phyloP scores from a whole-genome alignment of 2,329 filamentous ascomycete species.

The Clonostachys rhizophaga region DNA sequence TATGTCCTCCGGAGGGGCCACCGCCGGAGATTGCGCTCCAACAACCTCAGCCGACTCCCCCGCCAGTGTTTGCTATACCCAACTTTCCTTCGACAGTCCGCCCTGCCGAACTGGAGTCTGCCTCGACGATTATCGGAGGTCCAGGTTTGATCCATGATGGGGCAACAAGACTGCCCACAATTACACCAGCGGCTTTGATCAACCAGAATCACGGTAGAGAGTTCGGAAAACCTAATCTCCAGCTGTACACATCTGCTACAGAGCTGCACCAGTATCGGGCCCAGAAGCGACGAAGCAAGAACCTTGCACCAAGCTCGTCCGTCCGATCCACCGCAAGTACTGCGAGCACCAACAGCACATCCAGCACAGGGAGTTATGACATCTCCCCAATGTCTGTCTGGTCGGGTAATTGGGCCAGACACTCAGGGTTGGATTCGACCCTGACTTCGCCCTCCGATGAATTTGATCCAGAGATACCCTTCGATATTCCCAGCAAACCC shows the following conservation, averaged over 20 bases:
- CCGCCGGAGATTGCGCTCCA: slow-evolving; percentile 5
- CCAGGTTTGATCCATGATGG: no score
- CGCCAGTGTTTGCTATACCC: slow-evolving; percentile 6
- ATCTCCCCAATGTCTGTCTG: slow-evolving; percentile 44
- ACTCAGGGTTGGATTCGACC: slow-evolving; percentile 32
- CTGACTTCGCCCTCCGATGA: slow-evolving; percentile 40
- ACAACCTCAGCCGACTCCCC: slow-evolving; percentile 11
- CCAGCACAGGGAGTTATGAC: slow-evolving; percentile 27
- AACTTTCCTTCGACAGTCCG: slow-evolving; percentile 1
- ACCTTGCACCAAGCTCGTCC: slow-evolving; percentile 40
- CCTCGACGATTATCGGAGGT: background rate
- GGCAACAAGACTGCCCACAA: slow-evolving; percentile 3
- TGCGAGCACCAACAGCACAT: slow-evolving; percentile 30
- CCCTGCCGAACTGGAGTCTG: slow-evolving; percentile 16
- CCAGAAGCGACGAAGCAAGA: slow-evolving; percentile 24
- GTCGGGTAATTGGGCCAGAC: slow-evolving; percentile 30
- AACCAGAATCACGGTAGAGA: slow-evolving; percentile 8
- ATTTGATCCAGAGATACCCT: slow-evolving; percentile 11
- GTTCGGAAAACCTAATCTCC: slow-evolving; percentile 26
- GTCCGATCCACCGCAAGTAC: slow-evolving; percentile 38
- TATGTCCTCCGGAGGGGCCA: background rate
- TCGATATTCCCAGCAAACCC: background rate
- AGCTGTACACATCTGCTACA: slow-evolving; percentile 29
- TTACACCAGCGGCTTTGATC: slow-evolving; percentile 14
- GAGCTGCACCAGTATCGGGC: slow-evolving; percentile 16